Conservation (phyloP, 2,329 filamentous ascomycete species). For the Alternaria brassicae region DNA sequence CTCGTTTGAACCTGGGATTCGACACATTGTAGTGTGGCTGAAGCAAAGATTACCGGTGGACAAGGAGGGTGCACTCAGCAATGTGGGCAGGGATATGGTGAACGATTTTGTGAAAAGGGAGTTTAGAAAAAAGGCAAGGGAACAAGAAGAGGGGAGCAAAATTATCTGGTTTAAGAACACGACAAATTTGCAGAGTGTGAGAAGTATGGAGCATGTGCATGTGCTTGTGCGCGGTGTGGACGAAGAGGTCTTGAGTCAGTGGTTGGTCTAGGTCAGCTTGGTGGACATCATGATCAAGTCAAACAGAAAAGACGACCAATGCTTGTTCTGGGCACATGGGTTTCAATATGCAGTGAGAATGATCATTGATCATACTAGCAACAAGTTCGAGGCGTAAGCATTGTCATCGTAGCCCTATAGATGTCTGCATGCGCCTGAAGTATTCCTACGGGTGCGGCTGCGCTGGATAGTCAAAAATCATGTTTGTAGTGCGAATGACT, state of each 20-base stretch:
- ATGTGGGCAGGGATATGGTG: conserved; percentile 37
- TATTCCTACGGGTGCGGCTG: too few species aligned
- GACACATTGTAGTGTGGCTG: conserved; percentile 64
- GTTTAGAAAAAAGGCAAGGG: conserved; percentile 55
- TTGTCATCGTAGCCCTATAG: not conserved
- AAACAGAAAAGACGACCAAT: not conserved
- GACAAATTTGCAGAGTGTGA: conserved; percentile 66
- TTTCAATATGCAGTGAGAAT: not conserved
- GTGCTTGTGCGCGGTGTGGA: conserved; percentile 74
- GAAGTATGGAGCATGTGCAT: conserved; percentile 76
- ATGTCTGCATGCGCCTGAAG: not conserved
- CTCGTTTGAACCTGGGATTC: conserved; percentile 61
- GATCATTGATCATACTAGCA: not conserved
- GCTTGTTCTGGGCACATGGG: not conserved
- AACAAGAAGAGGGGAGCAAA: conserved; percentile 52
- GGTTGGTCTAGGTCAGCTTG: conserved; percentile 8
- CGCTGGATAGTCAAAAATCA: too few species aligned
- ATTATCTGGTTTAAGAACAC: conserved; percentile 73
- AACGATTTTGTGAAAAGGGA: conserved; percentile 47
- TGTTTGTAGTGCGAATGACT: not conserved
- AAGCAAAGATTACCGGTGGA: conserved; percentile 47
- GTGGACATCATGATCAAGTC: not conserved
- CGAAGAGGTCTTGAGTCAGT: conserved; percentile 54
- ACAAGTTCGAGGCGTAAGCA: not conserved
- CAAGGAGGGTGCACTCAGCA: conserved; percentile 41